phyloP scores from a whole-genome alignment of 805 yeast genomes.

The Ogataea methylovora region DNA sequence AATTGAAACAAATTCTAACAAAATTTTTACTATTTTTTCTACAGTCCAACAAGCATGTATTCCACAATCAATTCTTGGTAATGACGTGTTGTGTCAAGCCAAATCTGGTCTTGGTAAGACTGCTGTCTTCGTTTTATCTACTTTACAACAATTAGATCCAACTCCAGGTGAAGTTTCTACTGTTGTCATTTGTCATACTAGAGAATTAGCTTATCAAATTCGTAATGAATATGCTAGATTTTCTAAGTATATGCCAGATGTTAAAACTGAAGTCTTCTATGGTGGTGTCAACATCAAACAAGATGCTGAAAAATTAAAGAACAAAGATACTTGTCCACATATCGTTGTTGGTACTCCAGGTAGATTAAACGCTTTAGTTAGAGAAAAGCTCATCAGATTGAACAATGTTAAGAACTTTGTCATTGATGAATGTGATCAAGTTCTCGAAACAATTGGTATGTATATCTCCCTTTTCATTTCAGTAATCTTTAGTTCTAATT shows the following conservation, averaged over 20 bases:
- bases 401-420: conserved; percentile 90
- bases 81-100: conserved; percentile 97
- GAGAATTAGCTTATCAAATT: conserved; percentile 98
- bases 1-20: no score
- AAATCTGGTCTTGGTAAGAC: conserved; percentile 99
- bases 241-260: conserved; percentile 98
- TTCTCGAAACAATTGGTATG: conserved; percentile 53
- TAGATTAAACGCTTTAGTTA: conserved; percentile 87
- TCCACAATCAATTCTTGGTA: conserved; percentile 96
- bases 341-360: conserved; percentile 98
- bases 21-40: conserved; percentile 1
- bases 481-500: not conserved
- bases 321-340: conserved; percentile 93
- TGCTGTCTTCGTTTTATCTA: conserved; percentile 93
- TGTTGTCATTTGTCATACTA: conserved; percentile 93
- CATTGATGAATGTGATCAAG: conserved; percentile 98
- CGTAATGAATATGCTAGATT: conserved; percentile 95
- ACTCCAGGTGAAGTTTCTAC: conserved; percentile 95
- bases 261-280: conserved; percentile 91
- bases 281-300: conserved; percentile 88
- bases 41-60: conserved; percentile 95
- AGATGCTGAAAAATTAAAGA: conserved; percentile 82
- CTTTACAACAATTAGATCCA: conserved; percentile 95
- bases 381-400: conserved; percentile 83
- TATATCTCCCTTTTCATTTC: conserved; percentile 1